Evolutionary conservation across 306 rosid genomes (phyloP).

Genomic region (Luffa aegyptiaca): DNA sequence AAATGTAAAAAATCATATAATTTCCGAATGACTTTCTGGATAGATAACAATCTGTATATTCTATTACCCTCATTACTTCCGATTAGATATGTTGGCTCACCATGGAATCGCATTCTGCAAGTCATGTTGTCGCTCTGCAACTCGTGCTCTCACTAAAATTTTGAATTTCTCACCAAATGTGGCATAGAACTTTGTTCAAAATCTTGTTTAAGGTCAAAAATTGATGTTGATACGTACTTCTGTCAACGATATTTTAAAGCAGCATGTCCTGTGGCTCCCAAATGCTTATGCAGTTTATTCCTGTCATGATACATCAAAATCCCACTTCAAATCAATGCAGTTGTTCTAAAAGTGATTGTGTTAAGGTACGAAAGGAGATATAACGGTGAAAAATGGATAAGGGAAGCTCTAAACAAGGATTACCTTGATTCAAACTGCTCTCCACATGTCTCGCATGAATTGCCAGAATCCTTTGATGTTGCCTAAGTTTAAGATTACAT

Average conservation of each 20-base stretch:
- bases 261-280: slow-evolving; percentile 79
- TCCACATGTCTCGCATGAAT: slow-evolving; percentile 59
- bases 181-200: not conserved
- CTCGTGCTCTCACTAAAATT: not conserved
- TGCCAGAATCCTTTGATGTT: slow-evolving; percentile 38
- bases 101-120: not conserved
- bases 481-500: slow-evolving; percentile 23
- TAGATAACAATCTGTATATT: not conserved
- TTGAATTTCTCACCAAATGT: not conserved
- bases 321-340: slow-evolving; percentile 8
- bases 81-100: not conserved
- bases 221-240: not conserved
- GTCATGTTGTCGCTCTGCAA: not conserved
- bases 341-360: not conserved
- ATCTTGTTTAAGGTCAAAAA: not conserved
- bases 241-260: slow-evolving; percentile 27
- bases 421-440: slow-evolving; percentile 92
- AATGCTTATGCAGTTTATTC: slow-evolving; percentile 66
- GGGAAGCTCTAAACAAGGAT: not conserved
- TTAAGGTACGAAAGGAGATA: not conserved
- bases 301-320: slow-evolving; percentile 27
- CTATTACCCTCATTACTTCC: not conserved
- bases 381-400: not conserved
- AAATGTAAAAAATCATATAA: not conserved
- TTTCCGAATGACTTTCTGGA: not conserved